phyloP scores from a whole-genome alignment of 2,329 filamentous ascomycete species.

The Penicillium brasilianum region DNA sequence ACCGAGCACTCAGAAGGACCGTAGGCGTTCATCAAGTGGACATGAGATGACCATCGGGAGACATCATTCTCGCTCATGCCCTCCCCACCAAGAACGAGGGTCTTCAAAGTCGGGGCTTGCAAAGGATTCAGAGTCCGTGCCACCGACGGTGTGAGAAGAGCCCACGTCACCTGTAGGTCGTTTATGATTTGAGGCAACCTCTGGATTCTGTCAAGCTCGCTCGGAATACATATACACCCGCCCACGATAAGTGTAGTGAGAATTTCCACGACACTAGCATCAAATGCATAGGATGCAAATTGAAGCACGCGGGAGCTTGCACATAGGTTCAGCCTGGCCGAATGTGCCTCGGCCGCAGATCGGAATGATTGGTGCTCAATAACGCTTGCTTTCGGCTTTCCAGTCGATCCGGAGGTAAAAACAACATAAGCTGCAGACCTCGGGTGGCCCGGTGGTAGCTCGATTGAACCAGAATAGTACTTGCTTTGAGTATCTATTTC shows the following conservation, averaged over 20 bases:
- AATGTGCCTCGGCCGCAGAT: background rate
- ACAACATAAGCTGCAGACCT: constrained; percentile 10
- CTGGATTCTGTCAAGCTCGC: constrained; percentile 47
- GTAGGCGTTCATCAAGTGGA: constrained; percentile 44
- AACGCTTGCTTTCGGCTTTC: constrained; percentile 60
- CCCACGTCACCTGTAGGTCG: constrained; percentile 54
- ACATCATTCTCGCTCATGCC: too few species aligned
- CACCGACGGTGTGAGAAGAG: constrained; percentile 57
- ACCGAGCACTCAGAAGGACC: constrained; percentile 36
- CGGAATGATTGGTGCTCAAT: constrained; percentile 62
- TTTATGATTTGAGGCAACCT: constrained; percentile 52
- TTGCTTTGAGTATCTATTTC: too few species aligned
- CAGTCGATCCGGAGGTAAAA: constrained; percentile 58
- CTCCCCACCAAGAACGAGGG: too few species aligned
- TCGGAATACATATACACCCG: constrained; percentile 52
- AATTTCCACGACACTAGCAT: constrained; percentile 45
- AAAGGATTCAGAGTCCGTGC: too few species aligned
- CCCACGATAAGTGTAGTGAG: constrained; percentile 41
- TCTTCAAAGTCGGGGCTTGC: too few species aligned
- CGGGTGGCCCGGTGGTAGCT: background rate
- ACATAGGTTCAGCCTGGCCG: background rate
- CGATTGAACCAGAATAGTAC: too few species aligned
- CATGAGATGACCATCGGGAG: constrained; percentile 26
- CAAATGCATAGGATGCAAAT: constrained; percentile 51
- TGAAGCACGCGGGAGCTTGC: constrained; percentile 35